Conservation (phyloP, 371 early-diverging fungal species). For the Lichtheimia hyalospora region DNA sequence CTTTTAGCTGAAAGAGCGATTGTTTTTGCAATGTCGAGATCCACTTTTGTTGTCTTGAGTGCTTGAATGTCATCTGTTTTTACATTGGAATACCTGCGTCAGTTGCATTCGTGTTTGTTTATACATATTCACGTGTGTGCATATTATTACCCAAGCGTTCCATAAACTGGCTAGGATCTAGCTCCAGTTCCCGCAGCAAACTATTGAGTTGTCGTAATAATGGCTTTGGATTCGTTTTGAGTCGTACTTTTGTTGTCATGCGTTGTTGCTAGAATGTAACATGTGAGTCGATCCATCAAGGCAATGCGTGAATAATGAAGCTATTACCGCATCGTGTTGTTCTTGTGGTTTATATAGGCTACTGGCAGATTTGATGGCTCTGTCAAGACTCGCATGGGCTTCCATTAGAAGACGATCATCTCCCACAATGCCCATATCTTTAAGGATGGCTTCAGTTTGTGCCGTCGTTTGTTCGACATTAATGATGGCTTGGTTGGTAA, state of each 20-base stretch:
- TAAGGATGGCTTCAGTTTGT: slow-evolving; percentile 44
- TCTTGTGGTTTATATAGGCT: slow-evolving; percentile 25
- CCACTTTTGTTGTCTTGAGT: slow-evolving; percentile 43
- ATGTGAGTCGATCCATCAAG: no score
- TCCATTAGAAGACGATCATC: slow-evolving; percentile 35
- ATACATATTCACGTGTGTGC: background rate
- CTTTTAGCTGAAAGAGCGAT: slow-evolving; percentile 46
- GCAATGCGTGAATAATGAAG: no score
- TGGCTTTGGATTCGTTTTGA: slow-evolving; percentile 46
- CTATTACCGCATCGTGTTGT: background rate
- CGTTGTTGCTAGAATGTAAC: no score
- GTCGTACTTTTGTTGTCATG: slow-evolving; percentile 21
- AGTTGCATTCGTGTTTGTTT: background rate
- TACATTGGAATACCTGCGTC: background rate
- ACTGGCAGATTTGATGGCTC: slow-evolving; percentile 47
- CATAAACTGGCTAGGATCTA: slow-evolving; percentile 30
- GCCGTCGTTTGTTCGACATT: slow-evolving; percentile 44
- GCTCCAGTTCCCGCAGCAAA: slow-evolving; percentile 33
- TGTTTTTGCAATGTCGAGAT: slow-evolving; percentile 51
- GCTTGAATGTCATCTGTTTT: slow-evolving; percentile 45
- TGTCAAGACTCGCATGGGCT: slow-evolving; percentile 32
- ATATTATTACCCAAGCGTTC: background rate
- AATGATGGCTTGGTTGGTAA: slow-evolving; percentile 48
- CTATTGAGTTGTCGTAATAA: slow-evolving; percentile 45
- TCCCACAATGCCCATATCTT: slow-evolving; percentile 35